Base-by-base conservation (phyloP, 495 filamentous ascomycete genomes). In the Bryoglossum gracile region DNA sequence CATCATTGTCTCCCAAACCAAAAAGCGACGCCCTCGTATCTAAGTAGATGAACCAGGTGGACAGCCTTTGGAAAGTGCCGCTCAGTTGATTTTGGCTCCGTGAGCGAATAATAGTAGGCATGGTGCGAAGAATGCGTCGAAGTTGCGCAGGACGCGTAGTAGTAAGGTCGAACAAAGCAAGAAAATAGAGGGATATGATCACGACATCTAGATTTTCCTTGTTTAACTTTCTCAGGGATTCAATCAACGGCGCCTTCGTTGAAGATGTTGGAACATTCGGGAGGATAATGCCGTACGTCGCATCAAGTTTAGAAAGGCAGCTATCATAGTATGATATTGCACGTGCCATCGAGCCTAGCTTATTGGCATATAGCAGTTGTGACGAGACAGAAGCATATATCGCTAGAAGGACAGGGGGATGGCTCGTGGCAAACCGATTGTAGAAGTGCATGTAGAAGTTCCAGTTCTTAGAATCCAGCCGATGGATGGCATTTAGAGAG, bases 371-470 rank as follows among this genome's bases (percentile, higher is more conserved):
- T 14, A 43, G 41, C 41, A 43, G 24, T 8, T 43, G 41, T 43
- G 24, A 21, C 30, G 41, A 43, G 23, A 24, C 41, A 6, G 24
- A 43, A 13, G 41, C 41, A 43, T 43, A 43, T 25, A 43, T 43
- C 9, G 41, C 41, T 21, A 13, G 19, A 17, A 43, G 41, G 3
- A 43, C 41, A 30, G 41, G 41, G 13, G 41, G 41, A 43, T 43
- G 41, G 41, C 11, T 25, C 11, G 41, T 26, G 8, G 41, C 41
- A 30, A 43, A 43, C 2, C 41, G 41, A 43, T 43, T 43, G 23
- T 43, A 43, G 24, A 43, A 43, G 24, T 43, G 41, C 41, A 43
- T 43, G 24, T 43, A 43, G 19, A 43, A 43, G 14, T 43, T 43
- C 41, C 41, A 43, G 24, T 30, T 43, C 41, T 43, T 43, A 14